Evolutionary conservation across 78 protist genomes (phyloP), one percentile per base, ranked within the genome.

Genomic region (Polysphondylium violaceum): DNA sequence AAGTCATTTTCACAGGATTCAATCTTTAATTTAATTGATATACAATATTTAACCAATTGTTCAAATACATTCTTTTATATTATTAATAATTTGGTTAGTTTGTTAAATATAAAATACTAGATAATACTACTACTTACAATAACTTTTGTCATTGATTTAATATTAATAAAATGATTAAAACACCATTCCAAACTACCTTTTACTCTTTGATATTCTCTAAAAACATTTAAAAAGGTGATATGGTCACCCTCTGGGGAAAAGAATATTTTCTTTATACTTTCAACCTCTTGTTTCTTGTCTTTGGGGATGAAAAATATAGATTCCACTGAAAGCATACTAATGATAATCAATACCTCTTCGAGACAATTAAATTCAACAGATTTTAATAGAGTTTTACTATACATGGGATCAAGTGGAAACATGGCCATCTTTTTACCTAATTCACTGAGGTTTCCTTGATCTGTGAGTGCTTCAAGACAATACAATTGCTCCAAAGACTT

Each of bases 221-320:
- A 92, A 19, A 92, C 87, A 33, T 67, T 69, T 33, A 92, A 50
- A 0, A 64, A 36, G 4, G 92, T 85, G 0, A 92, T 25, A 60
- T 92, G 95, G 35, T 92, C 95, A 41, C 95, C 95, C 1, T 92
- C 95, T 12, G 92, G 69, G n/a, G 95, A 83, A 40, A 73, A 74
- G 68, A 92, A 92, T 25, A 86, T 73, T 55, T 53, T 65, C 29
- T 76, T 77, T 27, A 87, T 55, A 21, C 31, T 74, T 29, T 78
- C 86, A 2, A 87, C 91, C n/a, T 81, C 87, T 35, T 76, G 27
- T 40, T 35, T 38, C 41, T 73, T 74, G 16, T 63, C 83, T 71
- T 74, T 79, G n/a, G 93, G 86, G 29, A 51, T 33, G 29, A 44
- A 75, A 35, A 76, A 85, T 58, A 81, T 69, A 21, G 76, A 74